Evolutionary conservation across 2,329 filamentous ascomycete species (phyloP), one percentile per base, ranked within the genome.

Genomic region (Alternaria gansuensis): DNA sequence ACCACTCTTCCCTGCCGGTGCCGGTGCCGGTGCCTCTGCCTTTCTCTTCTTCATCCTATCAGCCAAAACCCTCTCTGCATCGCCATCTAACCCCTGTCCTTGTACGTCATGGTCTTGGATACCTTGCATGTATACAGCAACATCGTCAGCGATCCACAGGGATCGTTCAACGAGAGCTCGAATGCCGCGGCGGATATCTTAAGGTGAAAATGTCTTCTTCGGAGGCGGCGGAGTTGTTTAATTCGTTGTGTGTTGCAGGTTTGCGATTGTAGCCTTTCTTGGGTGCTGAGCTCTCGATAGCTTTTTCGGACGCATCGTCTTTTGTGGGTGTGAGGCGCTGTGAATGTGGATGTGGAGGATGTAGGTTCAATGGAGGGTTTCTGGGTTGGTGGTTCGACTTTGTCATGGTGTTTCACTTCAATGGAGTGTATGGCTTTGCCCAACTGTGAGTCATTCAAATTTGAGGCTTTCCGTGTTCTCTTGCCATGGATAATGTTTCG

Each of bases 401-500:
- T 51, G 8, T 31, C 37, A 26, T 41, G 5, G 26, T 33, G 11
- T 41, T 39, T 8, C 10, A 29, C 11, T n/a, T 7, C 24, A 26
- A 17, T 24, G 0, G 10, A 1, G 6, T 2, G 1, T 0, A 23
- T 24, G 11, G 26, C 43, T 54, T 39, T 54, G 23, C 17, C 26
- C 21, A 31, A 14, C 21, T 21, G 24, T 34, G 28, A n/a, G 17
- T 54, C 43, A 7, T 17, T 21, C 14, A 39, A 1, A 0, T 4
- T 29, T 11, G 34, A 34, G 26, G 11, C 40, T 24, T 41, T 48
- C 10, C 34, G 36, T 2, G 8, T 23, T 13, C 43, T 48, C 26
- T 48, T 49, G 36, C 52, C 52, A 13, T 48, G 11, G 21, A 54
- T 54, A 11, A 48, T 40, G 26, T 52, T 44, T 2, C 34, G 17